Evolutionary conservation across 2,329 filamentous ascomycete genomes (phyloP).

Genomic region (Diaporthe vaccinii): DNA sequence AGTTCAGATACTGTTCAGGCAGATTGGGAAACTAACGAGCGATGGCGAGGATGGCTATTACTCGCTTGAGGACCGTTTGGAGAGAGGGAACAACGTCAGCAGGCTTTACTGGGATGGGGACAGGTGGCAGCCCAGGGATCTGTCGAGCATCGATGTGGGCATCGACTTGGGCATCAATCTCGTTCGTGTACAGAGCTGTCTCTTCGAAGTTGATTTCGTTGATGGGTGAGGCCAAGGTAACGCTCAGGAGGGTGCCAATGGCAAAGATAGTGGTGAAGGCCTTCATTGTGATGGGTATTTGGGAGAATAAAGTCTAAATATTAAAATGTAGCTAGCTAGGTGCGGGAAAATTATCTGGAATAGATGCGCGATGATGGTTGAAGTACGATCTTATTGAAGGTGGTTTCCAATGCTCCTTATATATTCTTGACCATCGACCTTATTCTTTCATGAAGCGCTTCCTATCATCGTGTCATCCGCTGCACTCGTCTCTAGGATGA

Average conservation of each 20-base stretch:
- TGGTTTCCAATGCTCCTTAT: background rate
- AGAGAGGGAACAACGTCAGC: background rate
- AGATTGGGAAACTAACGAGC: background rate
- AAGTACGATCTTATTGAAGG: background rate
- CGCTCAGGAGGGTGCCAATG: background rate
- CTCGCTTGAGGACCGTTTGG: background rate
- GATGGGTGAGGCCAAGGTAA: background rate
- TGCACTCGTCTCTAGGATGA: background rate
- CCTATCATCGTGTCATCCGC: background rate
- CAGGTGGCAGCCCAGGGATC: background rate
- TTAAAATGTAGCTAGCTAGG: background rate
- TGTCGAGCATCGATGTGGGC: background rate
- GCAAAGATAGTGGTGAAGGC: conserved; percentile 7
- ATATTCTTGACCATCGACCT: background rate
- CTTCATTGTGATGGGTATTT: background rate
- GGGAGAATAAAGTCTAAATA: background rate
- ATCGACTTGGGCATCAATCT: background rate
- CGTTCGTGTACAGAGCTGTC: background rate
- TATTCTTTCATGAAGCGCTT: background rate
- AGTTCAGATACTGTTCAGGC: too few relatives aligned
- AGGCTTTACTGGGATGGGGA: conserved; percentile 2
- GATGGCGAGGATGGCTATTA: background rate
- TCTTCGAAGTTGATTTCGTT: background rate
- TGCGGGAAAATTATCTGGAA: background rate
- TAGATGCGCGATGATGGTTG: background rate